Conservation (phyloP, 108 stramenopile species). For the Skeletonema marinoi region DNA sequence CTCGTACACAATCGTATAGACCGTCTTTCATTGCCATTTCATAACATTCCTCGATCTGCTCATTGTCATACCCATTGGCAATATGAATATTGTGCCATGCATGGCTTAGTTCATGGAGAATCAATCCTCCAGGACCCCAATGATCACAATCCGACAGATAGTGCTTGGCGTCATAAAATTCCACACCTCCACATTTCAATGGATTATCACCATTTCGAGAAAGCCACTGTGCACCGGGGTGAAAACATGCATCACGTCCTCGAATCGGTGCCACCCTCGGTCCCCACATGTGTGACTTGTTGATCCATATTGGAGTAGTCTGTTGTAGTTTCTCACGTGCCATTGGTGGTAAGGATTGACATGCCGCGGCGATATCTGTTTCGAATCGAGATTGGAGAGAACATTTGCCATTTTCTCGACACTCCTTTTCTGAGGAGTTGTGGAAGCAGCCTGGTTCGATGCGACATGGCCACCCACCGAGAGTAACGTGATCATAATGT, state of each 20-base stretch:
- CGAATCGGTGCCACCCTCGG: slow-evolving; percentile 64
- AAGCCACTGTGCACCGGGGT: slow-evolving; percentile 67
- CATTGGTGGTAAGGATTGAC: slow-evolving; percentile 51
- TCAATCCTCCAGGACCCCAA: slow-evolving; percentile 83
- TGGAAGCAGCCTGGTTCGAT: slow-evolving; percentile 52
- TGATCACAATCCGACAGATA: slow-evolving; percentile 66
- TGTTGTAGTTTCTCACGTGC: slow-evolving; percentile 49
- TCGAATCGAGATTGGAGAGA: slow-evolving; percentile 41
- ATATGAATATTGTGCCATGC: slow-evolving; percentile 79
- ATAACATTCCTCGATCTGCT: slow-evolving; percentile 68
- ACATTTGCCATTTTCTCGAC: not conserved
- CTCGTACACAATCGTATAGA: slow-evolving; percentile 79
- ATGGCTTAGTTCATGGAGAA: slow-evolving; percentile 86
- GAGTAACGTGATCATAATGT: slow-evolving; percentile 52
- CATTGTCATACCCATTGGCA: slow-evolving; percentile 75
- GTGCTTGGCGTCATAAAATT: slow-evolving; percentile 59
- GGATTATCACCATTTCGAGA: slow-evolving; percentile 57
- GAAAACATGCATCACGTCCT: slow-evolving; percentile 69
- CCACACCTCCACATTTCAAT: slow-evolving; percentile 70
- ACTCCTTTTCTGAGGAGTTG: slow-evolving; percentile 31
- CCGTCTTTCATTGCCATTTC: slow-evolving; percentile 78
- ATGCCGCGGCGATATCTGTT: slow-evolving; percentile 54
- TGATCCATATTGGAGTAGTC: slow-evolving; percentile 74
- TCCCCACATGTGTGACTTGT: slow-evolving; percentile 63
- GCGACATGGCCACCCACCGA: slow-evolving; percentile 66